These are phyloP conservation scores for Penicillium occitanis DNA, from an alignment of 2,329 filamentous ascomycete genomes.

Conservation along the genomic window DNA sequence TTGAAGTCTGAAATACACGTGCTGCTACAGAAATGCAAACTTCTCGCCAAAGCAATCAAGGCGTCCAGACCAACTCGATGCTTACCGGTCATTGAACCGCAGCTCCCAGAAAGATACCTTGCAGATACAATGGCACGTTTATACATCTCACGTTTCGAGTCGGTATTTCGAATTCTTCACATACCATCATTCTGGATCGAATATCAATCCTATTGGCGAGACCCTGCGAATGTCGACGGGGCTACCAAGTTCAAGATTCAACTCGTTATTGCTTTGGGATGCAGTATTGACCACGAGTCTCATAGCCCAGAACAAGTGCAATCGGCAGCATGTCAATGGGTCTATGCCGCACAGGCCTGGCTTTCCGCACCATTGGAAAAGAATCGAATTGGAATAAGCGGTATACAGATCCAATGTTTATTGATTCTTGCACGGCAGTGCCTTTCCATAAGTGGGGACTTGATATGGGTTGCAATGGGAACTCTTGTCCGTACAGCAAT, in stretches of 20 bases:
- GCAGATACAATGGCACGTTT: background rate
- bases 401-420: conserved; percentile 12
- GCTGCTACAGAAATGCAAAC: background rate
- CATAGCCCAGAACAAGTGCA: background rate
- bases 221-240: background rate
- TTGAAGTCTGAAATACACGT: background rate
- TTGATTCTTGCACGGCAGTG: conserved; percentile 8
- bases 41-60: background rate
- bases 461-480: conserved; percentile 47
- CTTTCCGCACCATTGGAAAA: conserved; percentile 12
- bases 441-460: background rate
- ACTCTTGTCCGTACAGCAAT: conserved; percentile 54
- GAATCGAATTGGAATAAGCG: background rate
- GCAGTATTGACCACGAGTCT: background rate
- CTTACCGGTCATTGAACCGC: background rate
- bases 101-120: background rate
- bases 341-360: conserved; percentile 9
- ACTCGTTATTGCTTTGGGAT: conserved; percentile 11
- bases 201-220: conserved; percentile 10
- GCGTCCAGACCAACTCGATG: background rate
- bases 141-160: conserved; percentile 5
- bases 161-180: conserved; percentile 8
- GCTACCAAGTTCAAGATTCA: background rate
- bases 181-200: conserved; percentile 7
- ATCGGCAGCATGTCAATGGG: background rate